Percentiles rank a stretch among this genome's conserved stretches.
These are phyloP conservation scores for Fraxinus anomala DNA, from an alignment of 257 asterid species.

Conservation along the genomic window DNA sequence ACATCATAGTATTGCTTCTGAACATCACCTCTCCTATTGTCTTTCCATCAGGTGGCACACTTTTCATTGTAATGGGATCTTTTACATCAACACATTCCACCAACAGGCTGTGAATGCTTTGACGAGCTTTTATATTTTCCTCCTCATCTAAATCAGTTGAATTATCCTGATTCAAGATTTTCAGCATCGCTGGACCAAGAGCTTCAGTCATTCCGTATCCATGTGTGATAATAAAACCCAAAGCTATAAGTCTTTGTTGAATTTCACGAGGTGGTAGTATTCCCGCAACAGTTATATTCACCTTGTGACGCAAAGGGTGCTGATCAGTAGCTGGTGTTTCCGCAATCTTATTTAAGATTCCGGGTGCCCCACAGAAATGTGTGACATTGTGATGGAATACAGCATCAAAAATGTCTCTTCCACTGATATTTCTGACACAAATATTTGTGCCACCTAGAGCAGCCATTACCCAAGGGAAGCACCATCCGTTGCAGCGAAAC, in stretches of 20 bases:
- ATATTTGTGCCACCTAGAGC: conserved; percentile 76
- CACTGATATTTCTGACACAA: conserved; percentile 44
- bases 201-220: conserved; percentile 76
- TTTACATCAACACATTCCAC: conserved; percentile 59
- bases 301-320: conserved; percentile 35
- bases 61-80: conserved; percentile 55
- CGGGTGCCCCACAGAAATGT: conserved; percentile 65
- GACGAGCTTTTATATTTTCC: conserved; percentile 38
- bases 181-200: conserved; percentile 55
- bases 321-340: conserved; percentile 31
- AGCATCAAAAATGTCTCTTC: conserved; percentile 40
- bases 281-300: conserved; percentile 54
- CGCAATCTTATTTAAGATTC: conserved; percentile 44
- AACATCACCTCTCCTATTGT: conserved; percentile 73
- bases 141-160: conserved; percentile 22
- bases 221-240: conserved; percentile 49
- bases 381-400: conserved; percentile 52
- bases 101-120: conserved; percentile 49
- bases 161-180: conserved; percentile 40
- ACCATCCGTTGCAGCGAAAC: conserved; percentile 89
- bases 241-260: conserved; percentile 36
- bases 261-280: conserved; percentile 50
- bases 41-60: conserved; percentile 59
- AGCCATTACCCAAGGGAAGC: conserved; percentile 73
- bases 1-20: conserved; percentile 64